These are phyloP conservation scores for Lithocarpus polystachyus DNA, from an alignment of 306 rosid species.

Conservation along the genomic window DNA sequence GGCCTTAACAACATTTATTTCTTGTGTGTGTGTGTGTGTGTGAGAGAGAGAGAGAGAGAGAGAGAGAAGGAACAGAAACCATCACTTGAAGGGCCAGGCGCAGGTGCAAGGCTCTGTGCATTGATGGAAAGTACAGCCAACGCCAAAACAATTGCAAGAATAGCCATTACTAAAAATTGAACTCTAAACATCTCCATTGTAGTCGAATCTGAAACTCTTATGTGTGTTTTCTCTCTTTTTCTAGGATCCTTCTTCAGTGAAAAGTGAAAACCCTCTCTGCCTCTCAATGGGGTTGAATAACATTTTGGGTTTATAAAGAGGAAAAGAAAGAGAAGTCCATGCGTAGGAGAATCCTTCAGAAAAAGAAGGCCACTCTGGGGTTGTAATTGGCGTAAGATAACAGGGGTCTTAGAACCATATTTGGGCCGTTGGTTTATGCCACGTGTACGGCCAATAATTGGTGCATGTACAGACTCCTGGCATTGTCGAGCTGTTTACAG, in stretches of 20 bases:
- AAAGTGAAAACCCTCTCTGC: neutral
- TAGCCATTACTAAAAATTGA: conserved; percentile 33
- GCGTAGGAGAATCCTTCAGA: conserved; percentile 30
- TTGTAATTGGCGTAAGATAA: conserved; percentile 10
- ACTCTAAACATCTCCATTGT: conserved; percentile 55
- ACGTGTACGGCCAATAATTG: conserved; percentile 27
- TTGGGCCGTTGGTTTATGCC: conserved; percentile 30
- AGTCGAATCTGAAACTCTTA: neutral
- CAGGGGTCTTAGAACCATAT: neutral
- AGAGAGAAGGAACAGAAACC: conserved; percentile 32
- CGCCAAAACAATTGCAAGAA: conserved; percentile 37
- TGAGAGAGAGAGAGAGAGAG: neutral
- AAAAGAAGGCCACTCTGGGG: conserved; percentile 38
- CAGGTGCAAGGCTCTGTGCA: conserved; percentile 57
- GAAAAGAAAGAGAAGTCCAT: neutral
- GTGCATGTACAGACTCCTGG: conserved; percentile 39
- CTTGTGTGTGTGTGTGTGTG: neutral
- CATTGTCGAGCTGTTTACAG: conserved; percentile 34
- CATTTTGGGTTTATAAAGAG: neutral
- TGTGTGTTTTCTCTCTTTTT: neutral
- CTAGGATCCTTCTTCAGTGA: neutral
- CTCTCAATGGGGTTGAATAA: neutral
- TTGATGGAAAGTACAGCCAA: conserved; percentile 40
- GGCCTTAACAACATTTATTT: neutral
- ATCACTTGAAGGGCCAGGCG: conserved; percentile 70